phyloP scores from a whole-genome alignment of 208 protist genomes.

The Paratrypanosoma confusum region DNA sequence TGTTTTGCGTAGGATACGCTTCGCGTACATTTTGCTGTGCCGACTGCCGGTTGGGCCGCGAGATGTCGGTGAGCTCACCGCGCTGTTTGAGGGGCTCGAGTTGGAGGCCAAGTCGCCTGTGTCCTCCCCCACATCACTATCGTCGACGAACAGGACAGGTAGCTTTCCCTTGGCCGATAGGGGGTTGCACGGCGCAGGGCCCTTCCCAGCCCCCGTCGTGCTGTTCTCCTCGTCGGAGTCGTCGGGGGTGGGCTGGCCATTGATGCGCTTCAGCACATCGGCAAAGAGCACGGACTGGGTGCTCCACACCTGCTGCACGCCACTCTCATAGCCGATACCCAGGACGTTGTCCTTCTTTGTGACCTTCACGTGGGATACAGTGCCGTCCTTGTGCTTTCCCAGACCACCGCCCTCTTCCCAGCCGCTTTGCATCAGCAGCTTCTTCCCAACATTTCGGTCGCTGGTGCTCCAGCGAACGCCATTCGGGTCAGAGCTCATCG shows the following conservation, averaged over 20 bases:
- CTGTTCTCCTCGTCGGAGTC: slow-evolving; percentile 29
- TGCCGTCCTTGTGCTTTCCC: slow-evolving; percentile 77
- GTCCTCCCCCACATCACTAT: slow-evolving; percentile 6
- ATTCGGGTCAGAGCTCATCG: slow-evolving; percentile 77
- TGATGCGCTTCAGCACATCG: slow-evolving; percentile 72
- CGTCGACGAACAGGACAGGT: no score
- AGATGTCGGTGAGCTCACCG: slow-evolving; percentile 6
- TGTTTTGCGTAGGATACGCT: slow-evolving; percentile 75
- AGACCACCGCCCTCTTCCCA: slow-evolving; percentile 86
- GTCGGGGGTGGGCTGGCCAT: slow-evolving; percentile 13
- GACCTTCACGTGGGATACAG: slow-evolving; percentile 77
- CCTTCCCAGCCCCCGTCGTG: no score
- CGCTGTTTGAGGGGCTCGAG: slow-evolving; percentile 6
- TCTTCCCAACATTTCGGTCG: slow-evolving; percentile 71
- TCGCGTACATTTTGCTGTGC: slow-evolving; percentile 74
- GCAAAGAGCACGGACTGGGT: slow-evolving; percentile 81
- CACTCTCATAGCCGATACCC: slow-evolving; percentile 77
- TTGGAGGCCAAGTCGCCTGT: slow-evolving; percentile 2
- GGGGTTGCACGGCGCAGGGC: no score
- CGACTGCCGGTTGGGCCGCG: slow-evolving; percentile 28
- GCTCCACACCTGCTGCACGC: slow-evolving; percentile 75
- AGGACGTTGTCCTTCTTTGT: slow-evolving; percentile 75
- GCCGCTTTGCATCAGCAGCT: slow-evolving; percentile 82
- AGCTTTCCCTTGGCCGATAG: no score
- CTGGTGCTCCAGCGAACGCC: slow-evolving; percentile 70